These are phyloP conservation scores for Claviceps purpurea DNA, from an alignment of 2,329 filamentous ascomycete genomes.

Conservation along the genomic window DNA sequence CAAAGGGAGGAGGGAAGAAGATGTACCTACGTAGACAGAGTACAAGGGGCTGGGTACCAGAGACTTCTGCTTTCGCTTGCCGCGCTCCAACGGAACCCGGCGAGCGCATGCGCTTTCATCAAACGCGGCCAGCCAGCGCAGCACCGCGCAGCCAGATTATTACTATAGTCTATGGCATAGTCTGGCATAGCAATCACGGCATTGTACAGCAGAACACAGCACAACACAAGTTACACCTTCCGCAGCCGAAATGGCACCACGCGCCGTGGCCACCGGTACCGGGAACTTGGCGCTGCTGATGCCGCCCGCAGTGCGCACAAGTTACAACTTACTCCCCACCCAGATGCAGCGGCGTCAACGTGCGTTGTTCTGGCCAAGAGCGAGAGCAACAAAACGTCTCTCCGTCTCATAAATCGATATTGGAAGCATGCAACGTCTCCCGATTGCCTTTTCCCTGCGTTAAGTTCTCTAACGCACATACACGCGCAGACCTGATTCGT, in stretches of 20 bases:
- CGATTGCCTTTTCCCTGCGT: too few relatives aligned
- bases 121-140: background rate
- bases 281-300: too few relatives aligned
- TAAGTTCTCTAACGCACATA: too few relatives aligned
- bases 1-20: slow-evolving; percentile 1
- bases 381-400: too few relatives aligned
- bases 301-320: too few relatives aligned
- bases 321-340: too few relatives aligned
- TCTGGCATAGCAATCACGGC: background rate
- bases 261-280: background rate
- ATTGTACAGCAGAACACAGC: background rate
- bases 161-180: too few relatives aligned
- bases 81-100: background rate
- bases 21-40: background rate
- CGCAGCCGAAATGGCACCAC: background rate
- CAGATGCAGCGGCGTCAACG: too few relatives aligned
- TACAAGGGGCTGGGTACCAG: background rate
- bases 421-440: too few relatives aligned
- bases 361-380: too few relatives aligned
- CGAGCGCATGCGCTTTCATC: background rate
- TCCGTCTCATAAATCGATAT: too few relatives aligned
- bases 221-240: background rate
- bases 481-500: too few relatives aligned
- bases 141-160: background rate
- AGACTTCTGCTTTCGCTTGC: background rate